A percentile compares a stretch with the other conserved stretches of the same genome.
Conservation (phyloP, 78 protist species). For the Acrasis kona region DNA sequence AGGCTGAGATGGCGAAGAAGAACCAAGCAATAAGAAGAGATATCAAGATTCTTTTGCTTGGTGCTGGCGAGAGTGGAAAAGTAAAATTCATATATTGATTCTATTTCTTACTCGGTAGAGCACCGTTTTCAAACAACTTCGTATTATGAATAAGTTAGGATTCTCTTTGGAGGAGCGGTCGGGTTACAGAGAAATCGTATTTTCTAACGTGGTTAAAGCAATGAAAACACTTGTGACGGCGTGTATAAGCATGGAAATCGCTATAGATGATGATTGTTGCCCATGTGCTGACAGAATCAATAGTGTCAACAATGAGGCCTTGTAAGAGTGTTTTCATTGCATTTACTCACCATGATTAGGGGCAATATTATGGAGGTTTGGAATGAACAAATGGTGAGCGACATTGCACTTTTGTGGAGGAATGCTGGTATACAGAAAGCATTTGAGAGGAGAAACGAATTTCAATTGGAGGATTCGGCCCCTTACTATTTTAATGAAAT, state of each 20-base stretch:
- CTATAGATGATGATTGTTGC: background rate
- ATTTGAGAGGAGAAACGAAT: background rate
- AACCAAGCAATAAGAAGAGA: too few species aligned
- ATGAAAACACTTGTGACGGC: constrained; percentile 33
- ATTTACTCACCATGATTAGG: background rate
- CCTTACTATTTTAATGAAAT: constrained; percentile 7
- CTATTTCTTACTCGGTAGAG: constrained; percentile 34
- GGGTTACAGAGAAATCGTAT: constrained; percentile 45
- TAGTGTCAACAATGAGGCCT: background rate
- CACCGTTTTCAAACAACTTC: constrained; percentile 73
- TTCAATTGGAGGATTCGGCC: constrained; percentile 11
- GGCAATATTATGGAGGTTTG: background rate
- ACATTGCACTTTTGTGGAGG: background rate
- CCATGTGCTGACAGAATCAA: background rate
- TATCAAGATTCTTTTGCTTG: constrained; percentile 5
- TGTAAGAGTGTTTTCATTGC: too few species aligned
- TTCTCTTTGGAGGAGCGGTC: constrained; percentile 45
- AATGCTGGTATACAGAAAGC: constrained; percentile 6
- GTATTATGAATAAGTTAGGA: constrained; percentile 57
- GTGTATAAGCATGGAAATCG: background rate
- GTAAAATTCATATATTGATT: background rate
- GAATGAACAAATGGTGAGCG: constrained; percentile 8
- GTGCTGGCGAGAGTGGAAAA: constrained; percentile 79
- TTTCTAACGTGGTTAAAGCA: constrained; percentile 36
- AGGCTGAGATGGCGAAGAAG: too few species aligned